Percentiles rank a stretch among this genome's conserved stretches.
Evolutionary conservation across 2,329 filamentous ascomycete species (phyloP).

Genomic region (Penicillium aurantiogriseum): DNA sequence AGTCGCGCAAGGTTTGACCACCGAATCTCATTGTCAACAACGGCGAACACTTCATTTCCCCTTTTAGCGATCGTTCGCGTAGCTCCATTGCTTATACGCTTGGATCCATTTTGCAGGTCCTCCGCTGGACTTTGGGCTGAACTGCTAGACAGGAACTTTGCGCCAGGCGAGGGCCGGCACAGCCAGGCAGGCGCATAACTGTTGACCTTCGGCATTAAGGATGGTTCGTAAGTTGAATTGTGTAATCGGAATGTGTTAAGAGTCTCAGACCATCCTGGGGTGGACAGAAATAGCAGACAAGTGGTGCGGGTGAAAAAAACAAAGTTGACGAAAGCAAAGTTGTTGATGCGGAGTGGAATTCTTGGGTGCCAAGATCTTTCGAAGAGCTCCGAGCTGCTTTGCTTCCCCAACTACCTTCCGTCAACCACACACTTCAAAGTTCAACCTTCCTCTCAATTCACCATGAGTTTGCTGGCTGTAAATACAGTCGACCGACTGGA

Average conservation of each 20-base stretch:
- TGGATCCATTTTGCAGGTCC: constrained; percentile 27
- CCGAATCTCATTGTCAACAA: constrained; percentile 82
- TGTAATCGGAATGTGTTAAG: background rate
- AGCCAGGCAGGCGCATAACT: constrained; percentile 88
- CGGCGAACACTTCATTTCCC: constrained; percentile 84
- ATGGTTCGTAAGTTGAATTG: background rate
- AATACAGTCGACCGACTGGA: constrained; percentile 87
- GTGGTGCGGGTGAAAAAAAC: background rate
- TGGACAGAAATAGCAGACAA: constrained; percentile 1
- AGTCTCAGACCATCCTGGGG: constrained; percentile 10
- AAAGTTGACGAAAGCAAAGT: constrained; percentile 8
- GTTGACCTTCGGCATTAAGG: constrained; percentile 76
- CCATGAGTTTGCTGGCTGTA: constrained; percentile 29
- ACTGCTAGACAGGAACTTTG: constrained; percentile 67
- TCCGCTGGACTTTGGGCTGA: constrained; percentile 42
- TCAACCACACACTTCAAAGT: constrained; percentile 1
- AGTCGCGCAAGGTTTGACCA: constrained; percentile 83
- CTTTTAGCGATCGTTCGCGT: constrained; percentile 70
- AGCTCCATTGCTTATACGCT: constrained; percentile 39
- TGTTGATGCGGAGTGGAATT: constrained; percentile 26
- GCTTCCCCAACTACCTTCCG: constrained; percentile 16
- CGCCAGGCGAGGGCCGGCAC: constrained; percentile 71
- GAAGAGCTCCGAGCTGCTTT: constrained; percentile 25
- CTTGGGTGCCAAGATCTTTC: constrained; percentile 24
- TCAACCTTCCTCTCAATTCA: constrained; percentile 1